A percentile compares a stretch with the other conserved stretches of the same genome.
These are phyloP conservation scores for Boletus barrowsii DNA, from an alignment of 768 basidiomycete genomes.

Conservation along the genomic window DNA sequence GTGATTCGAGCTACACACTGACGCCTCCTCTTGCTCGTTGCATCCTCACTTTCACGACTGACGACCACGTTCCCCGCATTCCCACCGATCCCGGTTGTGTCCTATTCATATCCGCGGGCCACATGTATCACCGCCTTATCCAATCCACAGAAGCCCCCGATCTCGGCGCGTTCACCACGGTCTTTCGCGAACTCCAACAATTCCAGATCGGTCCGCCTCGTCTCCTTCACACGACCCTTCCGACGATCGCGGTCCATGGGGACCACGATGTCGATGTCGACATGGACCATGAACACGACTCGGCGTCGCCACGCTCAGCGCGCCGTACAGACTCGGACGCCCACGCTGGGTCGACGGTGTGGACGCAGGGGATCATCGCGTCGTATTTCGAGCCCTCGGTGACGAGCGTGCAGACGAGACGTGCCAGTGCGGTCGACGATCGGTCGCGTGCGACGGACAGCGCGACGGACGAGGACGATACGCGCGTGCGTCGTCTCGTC, in stretches of 20 bases:
- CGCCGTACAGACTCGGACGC: slow-evolving; percentile 35
- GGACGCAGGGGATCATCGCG: slow-evolving; percentile 57
- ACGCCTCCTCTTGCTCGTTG: too few species aligned
- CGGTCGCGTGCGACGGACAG: slow-evolving; percentile 26
- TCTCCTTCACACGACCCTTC: slow-evolving; percentile 19
- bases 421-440: slow-evolving; percentile 22
- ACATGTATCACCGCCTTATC: background rate
- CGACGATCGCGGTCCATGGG: slow-evolving; percentile 6
- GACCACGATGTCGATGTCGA: slow-evolving; percentile 17
- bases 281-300: slow-evolving; percentile 21
- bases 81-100: background rate
- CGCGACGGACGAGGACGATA: slow-evolving; percentile 15
- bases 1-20: too few species aligned
- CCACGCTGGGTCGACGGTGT: slow-evolving; percentile 59
- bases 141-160: slow-evolving; percentile 55
- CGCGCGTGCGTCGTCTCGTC: background rate
- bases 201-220: slow-evolving; percentile 45
- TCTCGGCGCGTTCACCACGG: slow-evolving; percentile 67
- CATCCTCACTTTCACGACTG: background rate
- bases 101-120: slow-evolving; percentile 10
- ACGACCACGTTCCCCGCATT: slow-evolving; percentile 1
- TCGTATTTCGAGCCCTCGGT: slow-evolving; percentile 48
- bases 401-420: slow-evolving; percentile 24
- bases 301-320: slow-evolving; percentile 27
- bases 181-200: slow-evolving; percentile 64